Evolutionary conservation across 2,329 filamentous ascomycete genomes (phyloP), one percentile per base, ranked within the genome.

Genomic region (Emergomyces orientalis): DNA sequence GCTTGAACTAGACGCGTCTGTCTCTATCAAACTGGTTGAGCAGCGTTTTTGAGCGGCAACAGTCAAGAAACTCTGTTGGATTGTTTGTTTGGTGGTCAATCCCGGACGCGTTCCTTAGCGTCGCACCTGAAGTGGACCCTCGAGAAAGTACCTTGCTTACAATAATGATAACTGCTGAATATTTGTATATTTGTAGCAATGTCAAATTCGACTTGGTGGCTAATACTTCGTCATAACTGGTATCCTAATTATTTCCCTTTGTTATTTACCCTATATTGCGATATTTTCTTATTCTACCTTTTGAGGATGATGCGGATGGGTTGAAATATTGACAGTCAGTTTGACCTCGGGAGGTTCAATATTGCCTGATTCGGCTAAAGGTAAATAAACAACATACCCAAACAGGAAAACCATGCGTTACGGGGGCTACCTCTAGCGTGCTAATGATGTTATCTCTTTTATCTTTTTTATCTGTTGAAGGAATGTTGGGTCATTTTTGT

Each of bases 301-400:
- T n/a, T 25, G 19, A 2, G 9, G 9, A 45, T 19, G 43, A 45
- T 19, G 39, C 17, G 39, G 6, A 41, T n/a, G n/a, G 39, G 39
- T 45, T 39, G 37, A 39, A 13, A 1, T n/a, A n/a, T n/a, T n/a
- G n/a, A n/a, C n/a, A n/a, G n/a, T n/a, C n/a, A n/a, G n/a, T 14
- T 3, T 39, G 37, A 51, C 47, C 11, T 30, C 47, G 13, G 25
- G 39, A 27, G 49, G 25, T 49, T 60, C 37, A 34, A 45, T 47
- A 62, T 62, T 56, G 22, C 60, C 60, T 37, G 27, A 62, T 62
- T 47, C n/a, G 60, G 60, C 37, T 62, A 62, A 30, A 62, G 11
- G 41, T 62, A 62, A 62, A 62, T 62, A 62, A 62, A 62, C 51
- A 62, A 56, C 22, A 61, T 34, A n/a, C 30, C 34, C 34, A 39